Evolutionary conservation across 768 basidiomycete genomes (phyloP).

Genomic region (Lactarius tabidus): DNA sequence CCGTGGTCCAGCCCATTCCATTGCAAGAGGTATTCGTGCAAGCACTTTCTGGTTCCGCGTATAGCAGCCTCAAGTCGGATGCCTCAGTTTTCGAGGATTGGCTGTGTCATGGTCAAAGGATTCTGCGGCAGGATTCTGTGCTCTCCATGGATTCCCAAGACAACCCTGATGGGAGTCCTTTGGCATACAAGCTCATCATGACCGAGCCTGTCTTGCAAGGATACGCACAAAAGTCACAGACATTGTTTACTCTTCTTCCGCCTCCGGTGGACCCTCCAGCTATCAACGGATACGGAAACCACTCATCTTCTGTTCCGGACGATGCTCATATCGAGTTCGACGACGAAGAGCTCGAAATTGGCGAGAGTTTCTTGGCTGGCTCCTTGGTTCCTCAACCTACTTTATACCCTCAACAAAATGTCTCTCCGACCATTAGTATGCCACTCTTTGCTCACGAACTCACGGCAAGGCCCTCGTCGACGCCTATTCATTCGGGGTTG

Average conservation of each 20-base stretch:
- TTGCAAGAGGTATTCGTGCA: constrained; percentile 29
- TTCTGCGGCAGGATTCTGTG: constrained; percentile 51
- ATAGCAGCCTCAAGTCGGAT: constrained; percentile 25
- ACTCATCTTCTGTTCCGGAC: not conserved
- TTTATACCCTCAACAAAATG: constrained; percentile 10
- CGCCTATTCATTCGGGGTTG: constrained; percentile 33
- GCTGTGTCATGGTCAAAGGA: constrained; percentile 28
- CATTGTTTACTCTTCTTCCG: constrained; percentile 23
- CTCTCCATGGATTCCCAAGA: constrained; percentile 31
- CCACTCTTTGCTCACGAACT: constrained; percentile 25
- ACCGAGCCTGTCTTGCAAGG: constrained; percentile 24
- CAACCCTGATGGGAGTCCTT: not conserved
- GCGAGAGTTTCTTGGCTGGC: constrained; percentile 54
- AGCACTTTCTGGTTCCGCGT: constrained; percentile 28
- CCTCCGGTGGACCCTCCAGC: constrained; percentile 10
- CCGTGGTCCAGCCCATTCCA: constrained; percentile 20
- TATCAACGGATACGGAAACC: constrained; percentile 21
- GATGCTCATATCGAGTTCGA: constrained; percentile 19
- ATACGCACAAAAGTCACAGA: constrained; percentile 20
- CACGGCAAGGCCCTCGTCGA: constrained; percentile 33
- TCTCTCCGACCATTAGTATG: constrained; percentile 17
- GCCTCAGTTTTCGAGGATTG: constrained; percentile 26
- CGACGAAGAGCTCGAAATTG: constrained; percentile 53
- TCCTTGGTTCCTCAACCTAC: constrained; percentile 26
- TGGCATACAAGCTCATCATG: constrained; percentile 22